Percentiles rank a stretch among this genome's conserved stretches.
Conservation (phyloP, 2,329 filamentous ascomycete genomes). For the Scolecobasidium constrictum region DNA sequence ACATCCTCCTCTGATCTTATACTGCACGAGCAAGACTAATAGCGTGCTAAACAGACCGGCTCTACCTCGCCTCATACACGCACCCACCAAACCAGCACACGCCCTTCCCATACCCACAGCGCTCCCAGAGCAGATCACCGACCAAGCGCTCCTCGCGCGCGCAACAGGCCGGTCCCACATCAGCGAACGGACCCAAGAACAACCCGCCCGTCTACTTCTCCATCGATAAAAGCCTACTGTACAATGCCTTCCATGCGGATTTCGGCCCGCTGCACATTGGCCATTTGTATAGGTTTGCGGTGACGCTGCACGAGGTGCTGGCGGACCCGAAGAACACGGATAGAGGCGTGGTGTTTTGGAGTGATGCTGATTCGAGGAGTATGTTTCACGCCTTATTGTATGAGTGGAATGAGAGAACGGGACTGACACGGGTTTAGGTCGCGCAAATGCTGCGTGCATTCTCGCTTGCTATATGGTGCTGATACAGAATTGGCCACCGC, state of each 20-base stretch:
- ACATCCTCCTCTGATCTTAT: neutral
- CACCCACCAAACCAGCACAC: conserved; percentile 71
- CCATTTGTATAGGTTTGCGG: conserved; percentile 90
- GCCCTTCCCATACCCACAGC: conserved; percentile 67
- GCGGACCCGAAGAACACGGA: conserved; percentile 85
- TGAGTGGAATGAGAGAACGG: neutral
- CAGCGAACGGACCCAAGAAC: conserved; percentile 40
- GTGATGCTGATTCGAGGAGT: conserved; percentile 83
- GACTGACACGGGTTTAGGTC: conserved; percentile 40
- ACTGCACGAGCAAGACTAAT: neutral
- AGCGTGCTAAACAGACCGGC: conserved; percentile 52
- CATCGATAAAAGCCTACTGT: conserved; percentile 81
- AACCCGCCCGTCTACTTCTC: conserved; percentile 83
- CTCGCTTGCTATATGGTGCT: conserved; percentile 98
- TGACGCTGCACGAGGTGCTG: conserved; percentile 90
- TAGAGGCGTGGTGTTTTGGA: conserved; percentile 91
- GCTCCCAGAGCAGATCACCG: conserved; percentile 51
- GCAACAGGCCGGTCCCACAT: conserved; percentile 46
- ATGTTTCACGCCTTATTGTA: conserved; percentile 24
- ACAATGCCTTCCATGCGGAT: conserved; percentile 98
- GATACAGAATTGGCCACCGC: conserved; percentile 94
- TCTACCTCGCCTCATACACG: conserved; percentile 89
- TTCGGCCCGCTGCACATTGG: conserved; percentile 97
- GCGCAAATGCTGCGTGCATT: conserved; percentile 88
- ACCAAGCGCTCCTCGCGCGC: conserved; percentile 63